A percentile compares a stretch with the other conserved stretches of the same genome.
phyloP scores from a whole-genome alignment of 2,329 filamentous ascomycete genomes.

The Aspergillaceae sp. region DNA sequence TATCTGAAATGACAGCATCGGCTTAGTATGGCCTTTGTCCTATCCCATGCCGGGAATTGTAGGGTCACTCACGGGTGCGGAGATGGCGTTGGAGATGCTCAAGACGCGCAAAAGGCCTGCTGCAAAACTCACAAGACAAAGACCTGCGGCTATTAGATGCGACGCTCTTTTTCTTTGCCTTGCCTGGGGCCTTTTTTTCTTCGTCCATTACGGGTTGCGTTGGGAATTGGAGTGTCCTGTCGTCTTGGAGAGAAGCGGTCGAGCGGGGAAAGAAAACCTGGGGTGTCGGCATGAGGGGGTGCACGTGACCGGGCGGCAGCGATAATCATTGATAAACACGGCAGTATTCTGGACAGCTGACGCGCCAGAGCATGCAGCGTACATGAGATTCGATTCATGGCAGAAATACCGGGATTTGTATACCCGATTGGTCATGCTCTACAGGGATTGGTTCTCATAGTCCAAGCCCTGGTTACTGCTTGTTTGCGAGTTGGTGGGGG shows the following conservation, averaged over 20 bases:
- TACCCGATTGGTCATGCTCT: background rate
- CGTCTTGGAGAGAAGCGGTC: constrained; percentile 15
- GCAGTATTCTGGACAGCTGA: too few relatives aligned
- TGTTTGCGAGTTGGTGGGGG: too few relatives aligned
- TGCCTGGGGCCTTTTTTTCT: constrained; percentile 26
- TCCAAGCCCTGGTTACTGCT: background rate
- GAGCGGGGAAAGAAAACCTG: constrained; percentile 33
- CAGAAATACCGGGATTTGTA: too few relatives aligned
- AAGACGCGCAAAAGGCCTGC: constrained; percentile 40
- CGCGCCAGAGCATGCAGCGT: too few relatives aligned
- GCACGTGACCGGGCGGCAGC: constrained; percentile 7
- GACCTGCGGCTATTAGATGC: constrained; percentile 39
- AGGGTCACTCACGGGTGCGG: constrained; percentile 38
- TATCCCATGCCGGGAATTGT: background rate
- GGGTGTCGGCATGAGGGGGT: constrained; percentile 14
- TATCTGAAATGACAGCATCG: constrained; percentile 28
- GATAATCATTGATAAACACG: background rate
- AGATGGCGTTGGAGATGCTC: constrained; percentile 46
- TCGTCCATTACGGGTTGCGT: constrained; percentile 30
- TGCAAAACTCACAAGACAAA: constrained; percentile 41
- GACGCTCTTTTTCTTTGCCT: constrained; percentile 34
- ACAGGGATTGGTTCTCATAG: background rate
- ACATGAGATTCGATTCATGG: too few relatives aligned
- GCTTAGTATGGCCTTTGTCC: constrained; percentile 14
- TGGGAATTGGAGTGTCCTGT: constrained; percentile 17